Conservation (phyloP, 1,139 yeast genomes). For the Saccharomyces uvarum region DNA sequence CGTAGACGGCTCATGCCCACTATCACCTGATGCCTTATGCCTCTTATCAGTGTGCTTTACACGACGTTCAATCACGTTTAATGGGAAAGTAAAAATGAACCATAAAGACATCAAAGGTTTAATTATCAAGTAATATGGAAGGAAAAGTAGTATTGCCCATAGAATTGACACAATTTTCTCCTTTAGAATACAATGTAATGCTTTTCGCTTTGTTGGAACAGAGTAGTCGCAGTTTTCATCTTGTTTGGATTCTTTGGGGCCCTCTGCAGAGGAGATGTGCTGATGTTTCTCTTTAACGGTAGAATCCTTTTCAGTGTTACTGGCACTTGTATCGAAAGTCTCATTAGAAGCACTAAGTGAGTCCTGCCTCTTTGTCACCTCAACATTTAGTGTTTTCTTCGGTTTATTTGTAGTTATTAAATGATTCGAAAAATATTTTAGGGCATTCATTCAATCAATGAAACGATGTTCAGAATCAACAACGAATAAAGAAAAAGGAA, state of each 20-base stretch:
- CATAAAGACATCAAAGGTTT: slow-evolving; percentile 42
- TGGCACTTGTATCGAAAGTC: neutral
- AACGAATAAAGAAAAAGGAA: neutral
- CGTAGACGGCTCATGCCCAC: neutral
- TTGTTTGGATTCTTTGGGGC: neutral
- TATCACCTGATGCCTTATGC: neutral
- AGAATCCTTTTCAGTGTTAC: neutral
- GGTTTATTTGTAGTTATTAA: slow-evolving; percentile 9
- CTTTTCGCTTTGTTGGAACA: neutral
- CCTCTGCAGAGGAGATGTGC: neutral
- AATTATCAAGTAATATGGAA: slow-evolving; percentile 39
- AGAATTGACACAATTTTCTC: neutral
- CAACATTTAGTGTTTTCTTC: slow-evolving; percentile 3
- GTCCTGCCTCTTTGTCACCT: neutral
- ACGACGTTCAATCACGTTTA: slow-evolving; percentile 36
- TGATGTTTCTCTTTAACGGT: neutral
- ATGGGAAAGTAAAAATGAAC: slow-evolving; percentile 44
- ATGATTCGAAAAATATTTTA: slow-evolving; percentile 19
- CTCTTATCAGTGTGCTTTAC: slow-evolving; percentile 5
- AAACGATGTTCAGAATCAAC: neutral
- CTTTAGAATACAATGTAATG: neutral
- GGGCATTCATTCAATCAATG: slow-evolving; percentile 19
- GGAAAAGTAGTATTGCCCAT: slow-evolving; percentile 31
- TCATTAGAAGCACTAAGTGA: neutral
- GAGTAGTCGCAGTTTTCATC: neutral